Base-by-base conservation (phyloP, 306 rosid genomes). In the Begonia peltatifolia region DNA sequence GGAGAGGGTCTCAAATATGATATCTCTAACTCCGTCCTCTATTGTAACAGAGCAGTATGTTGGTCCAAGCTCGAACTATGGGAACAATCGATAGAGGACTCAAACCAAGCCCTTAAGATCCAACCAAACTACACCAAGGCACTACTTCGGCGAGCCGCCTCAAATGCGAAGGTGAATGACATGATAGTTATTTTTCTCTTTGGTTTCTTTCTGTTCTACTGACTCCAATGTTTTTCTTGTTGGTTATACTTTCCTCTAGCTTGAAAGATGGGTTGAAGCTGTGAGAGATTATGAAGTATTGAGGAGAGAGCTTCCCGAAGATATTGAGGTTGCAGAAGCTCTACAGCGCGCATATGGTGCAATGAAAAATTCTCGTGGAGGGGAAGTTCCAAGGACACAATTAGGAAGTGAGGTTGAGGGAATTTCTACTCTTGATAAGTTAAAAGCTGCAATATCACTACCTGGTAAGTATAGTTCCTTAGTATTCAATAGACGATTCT, bases 1-100 rank as follows among this genome's bases (percentile, higher is more conserved):
- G 94, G 95, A 52, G 96, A 88, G 51, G 96, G 96, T 60, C 88
- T 88, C 15, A 78, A 73, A 68, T 82, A 77, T 70, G 95, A 82
- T 65, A 61, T 56, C 54, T 73, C 72, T 49, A 88, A 73, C 62
- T 66, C 75, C 58, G 77, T 88, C 71, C 82, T 88, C 47, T 75
- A 75, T 47, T 81, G 96, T 79, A 88, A 88, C 68, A 78, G 96
- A 80, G 94, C 95, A 8, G 79, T 82, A 58, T 88, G 96, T 61
- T 78, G 94, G 94, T 82, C 88, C 23, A 88, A 88, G 80, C 87
- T 88, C 42, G 88, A 86, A 59, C 71, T 71, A 9, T 84, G 96
- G 96, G 95, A 84, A 75, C 73, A 79, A 59, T 88, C 96, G 25
- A 88, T 88, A 55, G 77, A 77, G 54, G 93, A 88, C 52, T 88